Base-by-base conservation (phyloP, 2,329 filamentous ascomycete species). In the Fusarium nygamai region DNA sequence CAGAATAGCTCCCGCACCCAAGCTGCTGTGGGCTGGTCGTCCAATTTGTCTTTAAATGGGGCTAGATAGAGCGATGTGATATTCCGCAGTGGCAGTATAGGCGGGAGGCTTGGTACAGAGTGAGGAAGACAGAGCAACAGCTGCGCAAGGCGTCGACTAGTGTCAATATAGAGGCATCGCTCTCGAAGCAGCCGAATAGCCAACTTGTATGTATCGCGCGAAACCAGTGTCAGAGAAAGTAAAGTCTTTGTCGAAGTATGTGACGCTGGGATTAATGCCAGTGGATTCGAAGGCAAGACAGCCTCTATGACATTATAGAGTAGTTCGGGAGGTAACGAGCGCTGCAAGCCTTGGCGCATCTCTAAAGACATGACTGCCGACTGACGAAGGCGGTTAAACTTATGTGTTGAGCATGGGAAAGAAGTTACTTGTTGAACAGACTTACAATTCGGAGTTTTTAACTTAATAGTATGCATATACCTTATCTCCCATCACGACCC, bases 131-230 rank as follows among this genome's bases (percentile, higher is more conserved):
- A 82, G 17, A 78, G 74, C 19, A 85, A 71, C 34, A 85, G 67
- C 8, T 77, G 60, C 10, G 77, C 76, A 20, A 86, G 81, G 27
- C 83, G 82, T 9, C 69, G 70, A 22, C 78, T 77, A 29, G 83
- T 83, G 57, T 86, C 82, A 44, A 89, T 78, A 71, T 84, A 84
- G 41, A 87, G 71, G 76, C 86, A 88, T 71, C 84, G 81, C 65
- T 83, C 78, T 51, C 83, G 83, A n/a, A 88, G 82, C 17, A 85
- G 79, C 44, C 80, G 82, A 22, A 81, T 80, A 8, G 87, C 85
- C 16, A 83, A 66, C 9, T 75, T 71, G 68, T 85, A 82, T 7
- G 85, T 86, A 22, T 82, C 82, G 8, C 82, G 82, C 41, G 83
- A 86, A 43, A 86, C 84, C 27, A 81, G 78, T 8, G 83, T 83